Evolutionary conservation across 108 stramenopile genomes (phyloP), one percentile per base, ranked within the genome.

Genomic region (Halocafeteria seosinensis): DNA sequence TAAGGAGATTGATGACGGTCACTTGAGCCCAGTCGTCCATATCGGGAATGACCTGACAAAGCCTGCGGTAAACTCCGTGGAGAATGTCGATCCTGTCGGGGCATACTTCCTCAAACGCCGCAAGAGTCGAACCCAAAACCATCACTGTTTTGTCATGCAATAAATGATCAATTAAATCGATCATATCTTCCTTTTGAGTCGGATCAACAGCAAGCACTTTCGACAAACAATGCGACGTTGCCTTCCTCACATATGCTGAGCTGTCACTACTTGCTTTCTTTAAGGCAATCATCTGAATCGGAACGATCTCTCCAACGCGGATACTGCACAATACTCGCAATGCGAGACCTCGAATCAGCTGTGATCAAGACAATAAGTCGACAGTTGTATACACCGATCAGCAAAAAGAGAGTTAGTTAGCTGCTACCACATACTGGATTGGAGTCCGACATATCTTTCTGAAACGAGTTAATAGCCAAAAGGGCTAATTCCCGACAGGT

Each of bases 21-120:
- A 92, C 83, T 75, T 98, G 93, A 25, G 87, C 88, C 97, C 97
- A 99, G 74, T 99, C 97, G 76, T 99, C 97, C 78, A 94, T 83
- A 76, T 99, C 97, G 0, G 93, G 89, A 50, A 99, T 67, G 55
- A 94, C 74, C 65, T 90, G 88, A 78, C 97, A 99, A 32, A 95
- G 71, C 76, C 91, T 92, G 31, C 94, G 87, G 79, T 83, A 99
- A 67, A 68, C 74, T 0, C 71, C 68, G 71, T 99, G 97, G 62
- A 99, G 75, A 33, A 95, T 55, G 55, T 89, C 89, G 67, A 87
- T 78, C 21, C 83, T 72, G 38, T 82, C 62, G 13, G 94, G 94
- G 76, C 92, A 92, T 32, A 95, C 71, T 70, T 99, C 97, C 34
- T 62, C 62, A 69, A 91, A 91, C 6, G 91, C 88, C 53, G 87